Conservation (phyloP, 192 early-diverging fungal genomes). For the Coemansia sp. region DNA sequence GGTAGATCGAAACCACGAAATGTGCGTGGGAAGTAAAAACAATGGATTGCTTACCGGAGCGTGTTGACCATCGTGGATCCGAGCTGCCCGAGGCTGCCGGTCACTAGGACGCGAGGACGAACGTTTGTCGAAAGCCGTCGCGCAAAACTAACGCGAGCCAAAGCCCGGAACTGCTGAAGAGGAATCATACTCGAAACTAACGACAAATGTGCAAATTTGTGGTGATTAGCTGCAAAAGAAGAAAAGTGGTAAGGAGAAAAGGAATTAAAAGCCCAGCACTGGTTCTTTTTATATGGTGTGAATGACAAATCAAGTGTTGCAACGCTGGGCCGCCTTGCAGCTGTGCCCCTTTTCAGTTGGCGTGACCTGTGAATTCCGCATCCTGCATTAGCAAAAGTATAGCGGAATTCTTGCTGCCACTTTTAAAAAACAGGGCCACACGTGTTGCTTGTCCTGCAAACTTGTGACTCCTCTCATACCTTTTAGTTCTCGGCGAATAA, state of each 20-base stretch:
- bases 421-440: neutral
- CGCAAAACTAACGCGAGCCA: constrained; percentile 5
- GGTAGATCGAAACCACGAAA: neutral
- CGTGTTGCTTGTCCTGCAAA: neutral
- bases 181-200: constrained; percentile 1
- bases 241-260: neutral
- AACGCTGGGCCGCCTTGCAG: neutral
- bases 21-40: neutral
- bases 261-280: neutral
- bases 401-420: neutral
- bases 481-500: neutral
- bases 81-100: constrained; percentile 63
- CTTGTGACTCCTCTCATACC: neutral
- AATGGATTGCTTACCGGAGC: constrained; percentile 45
- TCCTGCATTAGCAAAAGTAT: neutral
- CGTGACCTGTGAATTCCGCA: neutral
- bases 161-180: neutral
- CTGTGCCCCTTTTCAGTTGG: neutral
- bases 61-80: constrained; percentile 61
- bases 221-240: neutral
- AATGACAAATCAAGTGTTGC: neutral
- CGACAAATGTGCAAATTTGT: neutral
- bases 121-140: constrained; percentile 30
- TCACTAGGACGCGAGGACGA: constrained; percentile 57
- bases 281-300: neutral